phyloP scores from a whole-genome alignment of 2,329 filamentous ascomycete species.

The Blumeria hordei region DNA sequence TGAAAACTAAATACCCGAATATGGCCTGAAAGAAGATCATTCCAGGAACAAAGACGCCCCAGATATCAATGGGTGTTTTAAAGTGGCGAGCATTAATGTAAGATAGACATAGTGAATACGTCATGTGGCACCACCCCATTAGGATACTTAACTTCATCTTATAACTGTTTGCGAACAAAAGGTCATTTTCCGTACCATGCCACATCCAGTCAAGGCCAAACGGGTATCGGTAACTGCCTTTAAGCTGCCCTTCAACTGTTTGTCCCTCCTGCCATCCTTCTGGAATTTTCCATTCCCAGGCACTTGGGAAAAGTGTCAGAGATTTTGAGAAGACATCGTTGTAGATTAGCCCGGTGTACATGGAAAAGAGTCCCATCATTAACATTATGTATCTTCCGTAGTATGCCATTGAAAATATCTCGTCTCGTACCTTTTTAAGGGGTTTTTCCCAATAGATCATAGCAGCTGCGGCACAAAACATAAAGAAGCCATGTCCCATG shows the following conservation, averaged over 20 bases:
- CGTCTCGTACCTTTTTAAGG: slow-evolving; percentile 75
- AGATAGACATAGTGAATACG: slow-evolving; percentile 81
- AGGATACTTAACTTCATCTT: slow-evolving; percentile 99
- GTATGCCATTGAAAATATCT: slow-evolving; percentile 95
- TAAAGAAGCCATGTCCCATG: slow-evolving; percentile 77
- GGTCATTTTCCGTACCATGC: slow-evolving; percentile 86
- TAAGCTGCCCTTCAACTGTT: slow-evolving; percentile 41
- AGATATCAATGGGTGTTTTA: slow-evolving; percentile 84
- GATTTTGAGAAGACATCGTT: slow-evolving; percentile 94
- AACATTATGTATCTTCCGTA: slow-evolving; percentile 97
- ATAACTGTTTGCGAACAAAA: slow-evolving; percentile 93
- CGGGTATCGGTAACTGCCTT: slow-evolving; percentile 60
- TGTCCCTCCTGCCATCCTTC: slow-evolving; percentile 39
- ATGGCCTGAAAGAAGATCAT: slow-evolving; percentile 99
- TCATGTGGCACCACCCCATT: slow-evolving; percentile 96
- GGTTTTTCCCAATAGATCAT: slow-evolving; percentile 97
- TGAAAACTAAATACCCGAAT: slow-evolving; percentile 84
- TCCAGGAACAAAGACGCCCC: slow-evolving; percentile 88
- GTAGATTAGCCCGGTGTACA: slow-evolving; percentile 93
- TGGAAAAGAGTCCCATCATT: slow-evolving; percentile 91
- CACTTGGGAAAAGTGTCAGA: slow-evolving; percentile 67
- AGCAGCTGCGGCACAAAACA: slow-evolving; percentile 57
- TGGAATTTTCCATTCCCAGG: slow-evolving; percentile 51
- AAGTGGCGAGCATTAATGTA: slow-evolving; percentile 89
- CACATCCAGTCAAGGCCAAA: slow-evolving; percentile 92